These are phyloP conservation scores for Ceratobasidium theobromae DNA, from an alignment of 1,284 basidiomycete genomes.

Conservation along the genomic window DNA sequence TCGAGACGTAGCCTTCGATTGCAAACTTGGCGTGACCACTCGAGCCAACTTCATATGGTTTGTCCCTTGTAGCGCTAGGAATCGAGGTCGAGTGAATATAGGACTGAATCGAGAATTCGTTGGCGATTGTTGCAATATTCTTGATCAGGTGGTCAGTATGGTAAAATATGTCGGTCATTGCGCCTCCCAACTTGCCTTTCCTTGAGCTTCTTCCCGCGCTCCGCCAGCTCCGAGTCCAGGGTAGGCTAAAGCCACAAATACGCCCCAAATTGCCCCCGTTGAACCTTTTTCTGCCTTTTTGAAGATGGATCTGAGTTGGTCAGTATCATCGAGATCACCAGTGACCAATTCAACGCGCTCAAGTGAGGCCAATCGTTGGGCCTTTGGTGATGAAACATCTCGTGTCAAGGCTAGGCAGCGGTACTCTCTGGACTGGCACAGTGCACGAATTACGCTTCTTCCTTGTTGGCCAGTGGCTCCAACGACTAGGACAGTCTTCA, in stretches of 20 bases:
- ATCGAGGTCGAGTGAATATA: constrained; percentile 46
- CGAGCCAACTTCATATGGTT: constrained; percentile 41
- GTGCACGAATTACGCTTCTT: constrained; percentile 43
- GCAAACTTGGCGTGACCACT: constrained; percentile 45
- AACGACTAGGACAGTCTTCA: constrained; percentile 44
- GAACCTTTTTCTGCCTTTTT: constrained; percentile 43
- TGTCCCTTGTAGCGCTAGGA: constrained; percentile 44
- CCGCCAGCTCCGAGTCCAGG: constrained; percentile 48
- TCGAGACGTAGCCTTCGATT: constrained; percentile 47
- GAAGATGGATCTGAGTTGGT: constrained; percentile 45
- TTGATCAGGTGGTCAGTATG: constrained; percentile 31
- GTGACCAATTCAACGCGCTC: constrained; percentile 44
- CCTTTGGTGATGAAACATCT: constrained; percentile 42
- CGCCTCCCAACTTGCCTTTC: constrained; percentile 42
- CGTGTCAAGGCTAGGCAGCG: constrained; percentile 49
- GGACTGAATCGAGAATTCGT: constrained; percentile 44
- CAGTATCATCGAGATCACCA: constrained; percentile 44
- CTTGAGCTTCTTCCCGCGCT: constrained; percentile 48
- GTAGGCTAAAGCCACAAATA: constrained; percentile 47
- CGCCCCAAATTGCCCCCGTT: constrained; percentile 46
- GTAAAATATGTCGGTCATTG: neutral
- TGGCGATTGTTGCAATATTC: constrained; percentile 45
- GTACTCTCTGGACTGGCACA: constrained; percentile 37
- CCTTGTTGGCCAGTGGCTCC: constrained; percentile 54
- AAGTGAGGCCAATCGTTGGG: constrained; percentile 40